Evolutionary conservation across 768 basidiomycete genomes (phyloP), one percentile per base, ranked within the genome.

Genomic region (Pleurotus citrinopileatus): DNA sequence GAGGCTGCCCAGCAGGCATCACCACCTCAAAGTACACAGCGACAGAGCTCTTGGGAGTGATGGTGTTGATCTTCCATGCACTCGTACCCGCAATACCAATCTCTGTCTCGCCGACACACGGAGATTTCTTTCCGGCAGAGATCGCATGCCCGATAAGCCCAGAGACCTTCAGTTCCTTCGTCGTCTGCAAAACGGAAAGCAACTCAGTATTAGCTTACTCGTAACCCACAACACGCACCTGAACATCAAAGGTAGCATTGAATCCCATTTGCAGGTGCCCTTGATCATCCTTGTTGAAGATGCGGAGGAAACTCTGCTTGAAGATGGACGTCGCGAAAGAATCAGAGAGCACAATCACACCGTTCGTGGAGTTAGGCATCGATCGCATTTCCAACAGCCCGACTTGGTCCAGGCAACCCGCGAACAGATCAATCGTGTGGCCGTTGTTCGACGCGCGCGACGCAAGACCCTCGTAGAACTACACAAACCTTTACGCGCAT

Each of bases 1-100:
- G 76, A 1, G 94, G 88, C 65, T 98, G 94, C 1, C 95, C 96
- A 15, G 95, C 94, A 20, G 94, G 95, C 1, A 95, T 95, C 57
- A 98, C 97, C 25, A 98, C 97, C 67, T 99, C 97, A 65, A 99
- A 98, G 74, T 98, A 99, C 29, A 96, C 93, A 25, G 86, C 96
- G 45, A 88, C 81, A 1, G 96, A 86, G 1, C 94, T 93, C 53
- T 80, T 87, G 3, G 94, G 93, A 0, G 84, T 92, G 59, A 99
- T 81, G 48, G 86, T 79, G 73, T 96, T 97, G 61, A 98, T 82
- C 72, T 93, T 97, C 97, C 97, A 99, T 1, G 94, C 96, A 8
- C 96, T 97, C 0, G 97, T 99, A 67, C 95, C 92, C 27, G 95
- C 96, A 57, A 99, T 96, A 66, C 97, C 97, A 55, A 99, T 98